These are phyloP conservation scores for Curvularia eragrostidis DNA, from an alignment of 2,329 filamentous ascomycete species.

Conservation along the genomic window DNA sequence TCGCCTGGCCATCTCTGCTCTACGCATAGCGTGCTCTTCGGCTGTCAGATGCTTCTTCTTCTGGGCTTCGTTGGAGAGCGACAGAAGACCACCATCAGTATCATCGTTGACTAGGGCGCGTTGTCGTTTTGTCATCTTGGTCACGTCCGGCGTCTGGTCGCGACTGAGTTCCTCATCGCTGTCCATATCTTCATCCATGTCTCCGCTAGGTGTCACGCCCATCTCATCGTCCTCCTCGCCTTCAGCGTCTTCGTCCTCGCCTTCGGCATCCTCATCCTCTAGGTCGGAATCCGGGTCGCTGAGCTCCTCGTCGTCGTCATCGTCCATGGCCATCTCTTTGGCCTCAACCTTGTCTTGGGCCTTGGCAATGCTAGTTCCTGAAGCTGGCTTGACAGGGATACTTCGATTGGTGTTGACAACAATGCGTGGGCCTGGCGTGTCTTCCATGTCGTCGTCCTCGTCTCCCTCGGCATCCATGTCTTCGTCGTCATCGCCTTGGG, in stretches of 20 bases:
- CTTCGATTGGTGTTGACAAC: slow-evolving; percentile 32
- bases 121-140: slow-evolving; percentile 73
- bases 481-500: slow-evolving; percentile 49
- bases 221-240: slow-evolving; percentile 51
- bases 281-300: slow-evolving; percentile 50
- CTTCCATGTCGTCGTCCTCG: slow-evolving; percentile 49
- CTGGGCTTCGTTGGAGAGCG: slow-evolving; percentile 70
- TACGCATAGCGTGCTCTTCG: slow-evolving; percentile 74
- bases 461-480: slow-evolving; percentile 50
- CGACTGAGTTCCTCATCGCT: slow-evolving; percentile 63
- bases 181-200: slow-evolving; percentile 52
- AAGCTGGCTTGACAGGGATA: slow-evolving; percentile 46
- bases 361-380: slow-evolving; percentile 42
- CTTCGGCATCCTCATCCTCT: slow-evolving; percentile 57
- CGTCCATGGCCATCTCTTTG: slow-evolving; percentile 59
- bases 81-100: slow-evolving; percentile 56
- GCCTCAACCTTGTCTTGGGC: slow-evolving; percentile 55
- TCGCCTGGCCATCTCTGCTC: slow-evolving; percentile 75
- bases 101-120: slow-evolving; percentile 63
- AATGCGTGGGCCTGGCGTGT: slow-evolving; percentile 38
- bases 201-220: slow-evolving; percentile 45
- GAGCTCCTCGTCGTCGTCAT: slow-evolving; percentile 55
- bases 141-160: slow-evolving; percentile 67
- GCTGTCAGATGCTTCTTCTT: slow-evolving; percentile 75
- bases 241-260: slow-evolving; percentile 53